phyloP scores from a whole-genome alignment of 305 asterid genomes.

The Solanum aculeatissimum region DNA sequence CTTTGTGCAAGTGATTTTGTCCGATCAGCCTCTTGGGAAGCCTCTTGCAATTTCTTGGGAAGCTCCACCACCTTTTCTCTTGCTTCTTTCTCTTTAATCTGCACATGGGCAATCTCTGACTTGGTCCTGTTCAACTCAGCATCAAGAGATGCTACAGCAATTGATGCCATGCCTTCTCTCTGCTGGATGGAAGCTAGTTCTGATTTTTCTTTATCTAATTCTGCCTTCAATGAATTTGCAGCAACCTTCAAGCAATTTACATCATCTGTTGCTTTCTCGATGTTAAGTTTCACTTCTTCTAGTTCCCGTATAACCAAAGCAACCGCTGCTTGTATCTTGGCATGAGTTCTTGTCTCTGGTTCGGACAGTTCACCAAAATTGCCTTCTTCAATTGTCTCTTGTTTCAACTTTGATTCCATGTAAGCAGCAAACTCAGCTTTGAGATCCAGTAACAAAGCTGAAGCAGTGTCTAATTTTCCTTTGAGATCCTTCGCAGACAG shows the following conservation, averaged over 20 bases:
- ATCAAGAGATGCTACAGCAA: conserved; percentile 56
- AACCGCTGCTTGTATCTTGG: conserved; percentile 46
- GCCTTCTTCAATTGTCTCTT: conserved; percentile 25
- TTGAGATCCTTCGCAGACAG: conserved; percentile 50
- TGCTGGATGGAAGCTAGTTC: conserved; percentile 42
- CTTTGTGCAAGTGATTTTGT: conserved; percentile 41
- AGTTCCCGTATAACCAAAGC: conserved; percentile 57
- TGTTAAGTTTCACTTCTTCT: conserved; percentile 42
- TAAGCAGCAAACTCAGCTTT: conserved; percentile 69
- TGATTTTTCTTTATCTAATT: conserved; percentile 51
- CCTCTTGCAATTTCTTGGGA: conserved; percentile 57
- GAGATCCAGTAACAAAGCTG: conserved; percentile 36
- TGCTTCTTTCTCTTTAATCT: conserved; percentile 53
- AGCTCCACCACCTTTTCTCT: conserved; percentile 54
- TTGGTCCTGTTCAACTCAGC: conserved; percentile 43
- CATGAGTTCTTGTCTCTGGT: conserved; percentile 36
- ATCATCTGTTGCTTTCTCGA: conserved; percentile 51
- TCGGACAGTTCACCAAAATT: conserved; percentile 14
- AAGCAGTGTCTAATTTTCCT: conserved; percentile 40
- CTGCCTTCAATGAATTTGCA: conserved; percentile 44
- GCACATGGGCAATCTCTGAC: conserved; percentile 37
- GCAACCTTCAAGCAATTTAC: conserved; percentile 56
- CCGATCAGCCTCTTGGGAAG: conserved; percentile 57
- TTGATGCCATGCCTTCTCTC: conserved; percentile 69
- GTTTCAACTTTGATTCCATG: conserved; percentile 60